Evolutionary conservation across 2,329 filamentous ascomycete species (phyloP).

Genomic region (Cladobotryum mycophilum): DNA sequence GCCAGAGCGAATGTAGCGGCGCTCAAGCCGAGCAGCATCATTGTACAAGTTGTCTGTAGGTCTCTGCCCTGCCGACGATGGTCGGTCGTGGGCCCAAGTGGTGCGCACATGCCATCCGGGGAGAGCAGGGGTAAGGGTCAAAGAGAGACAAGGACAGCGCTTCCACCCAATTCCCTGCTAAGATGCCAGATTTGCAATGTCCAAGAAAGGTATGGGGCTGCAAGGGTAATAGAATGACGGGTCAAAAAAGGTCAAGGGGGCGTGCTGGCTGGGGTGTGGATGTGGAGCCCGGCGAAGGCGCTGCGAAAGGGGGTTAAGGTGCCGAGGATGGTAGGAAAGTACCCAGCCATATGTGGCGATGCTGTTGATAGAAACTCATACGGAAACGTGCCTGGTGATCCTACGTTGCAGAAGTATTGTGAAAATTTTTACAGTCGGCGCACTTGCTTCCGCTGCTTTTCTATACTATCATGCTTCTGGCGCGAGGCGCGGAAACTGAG

Average conservation of each 20-base stretch:
- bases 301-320: neutral
- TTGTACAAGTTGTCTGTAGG: neutral
- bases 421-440: neutral
- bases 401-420: neutral
- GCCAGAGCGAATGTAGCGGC: constrained; percentile 2
- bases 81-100: constrained; percentile 10
- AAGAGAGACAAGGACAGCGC: neutral
- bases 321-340: neutral
- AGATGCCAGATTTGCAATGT: constrained; percentile 16
- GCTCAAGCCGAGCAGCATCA: constrained; percentile 1
- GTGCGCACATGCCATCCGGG: constrained; percentile 14
- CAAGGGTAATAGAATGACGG: constrained; percentile 2
- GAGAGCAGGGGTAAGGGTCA: constrained; percentile 8
- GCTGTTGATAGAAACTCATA: neutral
- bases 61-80: constrained; percentile 5
- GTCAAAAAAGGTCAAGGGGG: neutral
- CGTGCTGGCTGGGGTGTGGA: neutral
- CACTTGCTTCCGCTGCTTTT: neutral
- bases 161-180: constrained; percentile 8
- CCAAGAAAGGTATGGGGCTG: constrained; percentile 4
- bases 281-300: neutral
- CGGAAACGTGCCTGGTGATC: neutral
- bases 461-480: neutral
- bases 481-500: neutral
- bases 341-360: neutral